Percentiles rank a stretch among this genome's conserved stretches.
Evolutionary conservation across 129 eudicot species (phyloP).

Genomic region (Cynara cardunculus): DNA sequence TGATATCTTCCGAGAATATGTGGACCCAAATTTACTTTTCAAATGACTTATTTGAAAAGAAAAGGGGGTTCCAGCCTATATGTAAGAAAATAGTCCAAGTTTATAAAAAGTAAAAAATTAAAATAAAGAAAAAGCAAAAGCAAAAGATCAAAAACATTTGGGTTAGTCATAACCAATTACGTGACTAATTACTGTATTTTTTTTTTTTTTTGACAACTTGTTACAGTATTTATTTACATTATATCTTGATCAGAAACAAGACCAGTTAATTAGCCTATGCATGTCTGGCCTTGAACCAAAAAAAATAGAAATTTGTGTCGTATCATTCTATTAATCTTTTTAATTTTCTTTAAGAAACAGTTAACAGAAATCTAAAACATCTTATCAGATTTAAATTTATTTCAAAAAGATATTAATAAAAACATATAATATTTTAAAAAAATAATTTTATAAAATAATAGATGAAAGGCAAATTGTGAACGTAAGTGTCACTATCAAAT

Average conservation of each 20-base stretch:
- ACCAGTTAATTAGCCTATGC: too few species aligned
- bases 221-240: too few species aligned
- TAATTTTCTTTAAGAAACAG: background rate
- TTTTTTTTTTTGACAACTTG: background rate
- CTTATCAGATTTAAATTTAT: background rate
- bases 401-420: background rate
- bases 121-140: background rate
- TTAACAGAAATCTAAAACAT: background rate
- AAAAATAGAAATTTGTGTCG: background rate
- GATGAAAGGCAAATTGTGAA: background rate
- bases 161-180: background rate
- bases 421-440: background rate
- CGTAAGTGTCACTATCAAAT: slow-evolving; percentile 8
- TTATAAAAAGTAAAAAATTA: too few species aligned
- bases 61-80: too few species aligned
- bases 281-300: background rate
- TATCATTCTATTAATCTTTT: background rate
- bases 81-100: too few species aligned
- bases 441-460: background rate
- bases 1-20: too few species aligned
- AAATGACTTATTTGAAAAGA: too few species aligned
- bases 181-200: too few species aligned
- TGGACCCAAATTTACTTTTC: background rate
- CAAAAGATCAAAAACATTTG: too few species aligned
- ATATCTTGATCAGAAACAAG: too few species aligned